These are phyloP conservation scores for Acer saccharum DNA, from an alignment of 345 rosid genomes.

Conservation along the genomic window DNA sequence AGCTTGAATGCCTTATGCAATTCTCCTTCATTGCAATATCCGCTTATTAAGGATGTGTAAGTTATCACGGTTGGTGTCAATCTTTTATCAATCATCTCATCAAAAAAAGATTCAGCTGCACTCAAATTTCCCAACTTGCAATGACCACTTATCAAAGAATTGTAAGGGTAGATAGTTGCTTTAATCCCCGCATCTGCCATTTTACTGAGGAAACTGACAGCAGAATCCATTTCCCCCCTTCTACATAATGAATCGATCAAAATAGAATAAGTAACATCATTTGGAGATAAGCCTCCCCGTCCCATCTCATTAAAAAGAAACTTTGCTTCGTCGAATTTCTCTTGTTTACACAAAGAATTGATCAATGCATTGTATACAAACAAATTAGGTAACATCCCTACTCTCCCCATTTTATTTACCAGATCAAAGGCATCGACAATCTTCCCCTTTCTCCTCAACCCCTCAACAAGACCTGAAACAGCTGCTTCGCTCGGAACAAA, in stretches of 20 bases:
- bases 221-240: slow-evolving; percentile 65
- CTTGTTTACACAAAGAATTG: slow-evolving; percentile 66
- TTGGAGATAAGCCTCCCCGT: slow-evolving; percentile 41
- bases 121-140: slow-evolving; percentile 68
- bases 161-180: slow-evolving; percentile 69
- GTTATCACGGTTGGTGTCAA: slow-evolving; percentile 73
- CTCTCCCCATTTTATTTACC: slow-evolving; percentile 49
- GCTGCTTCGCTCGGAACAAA: slow-evolving; percentile 72
- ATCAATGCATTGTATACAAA: slow-evolving; percentile 77
- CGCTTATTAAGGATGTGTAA: slow-evolving; percentile 73
- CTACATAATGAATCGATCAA: slow-evolving; percentile 80
- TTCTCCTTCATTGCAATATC: slow-evolving; percentile 68
- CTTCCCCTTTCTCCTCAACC: slow-evolving; percentile 70
- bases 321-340: slow-evolving; percentile 64
- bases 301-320: slow-evolving; percentile 62
- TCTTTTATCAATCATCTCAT: slow-evolving; percentile 60
- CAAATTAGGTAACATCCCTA: slow-evolving; percentile 60
- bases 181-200: slow-evolving; percentile 56
- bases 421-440: slow-evolving; percentile 54
- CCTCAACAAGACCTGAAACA: slow-evolving; percentile 62
- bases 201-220: slow-evolving; percentile 48
- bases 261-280: slow-evolving; percentile 72
- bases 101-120: slow-evolving; percentile 52
- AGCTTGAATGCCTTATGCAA: slow-evolving; percentile 61
- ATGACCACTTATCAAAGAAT: slow-evolving; percentile 75